Evolutionary conservation across 2,329 filamentous ascomycete genomes (phyloP).

Genomic region (Incumbomyces lentus): DNA sequence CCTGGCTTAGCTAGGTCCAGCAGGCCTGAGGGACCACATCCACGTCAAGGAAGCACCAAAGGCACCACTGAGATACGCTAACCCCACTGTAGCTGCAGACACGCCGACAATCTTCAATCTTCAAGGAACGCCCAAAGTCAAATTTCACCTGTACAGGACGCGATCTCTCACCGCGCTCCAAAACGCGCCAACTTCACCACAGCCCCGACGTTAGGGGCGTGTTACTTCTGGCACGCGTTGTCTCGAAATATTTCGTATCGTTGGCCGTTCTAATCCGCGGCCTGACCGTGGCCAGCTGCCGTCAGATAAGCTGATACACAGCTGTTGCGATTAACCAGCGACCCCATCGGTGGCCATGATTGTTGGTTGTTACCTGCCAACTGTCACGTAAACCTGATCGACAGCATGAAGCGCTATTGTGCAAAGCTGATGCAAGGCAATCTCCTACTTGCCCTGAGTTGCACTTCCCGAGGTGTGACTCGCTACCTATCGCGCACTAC

Average conservation of each 20-base stretch:
- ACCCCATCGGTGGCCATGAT: background rate
- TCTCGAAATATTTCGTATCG: slow-evolving; percentile 2
- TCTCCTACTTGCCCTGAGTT: slow-evolving; percentile 1
- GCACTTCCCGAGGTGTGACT: background rate
- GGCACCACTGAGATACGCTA: slow-evolving; percentile 2
- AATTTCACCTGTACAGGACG: background rate
- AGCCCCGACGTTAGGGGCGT: background rate
- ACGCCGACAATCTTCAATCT: slow-evolving; percentile 1
- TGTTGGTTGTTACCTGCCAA: background rate
- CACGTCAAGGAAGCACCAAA: slow-evolving; percentile 2
- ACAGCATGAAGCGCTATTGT: slow-evolving; percentile 2
- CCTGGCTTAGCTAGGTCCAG: background rate
- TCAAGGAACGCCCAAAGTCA: slow-evolving; percentile 4
- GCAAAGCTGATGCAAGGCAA: background rate
- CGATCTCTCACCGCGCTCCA: background rate
- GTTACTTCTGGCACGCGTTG: background rate
- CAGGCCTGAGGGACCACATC: slow-evolving; percentile 5
- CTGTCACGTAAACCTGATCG: background rate
- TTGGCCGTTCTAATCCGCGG: slow-evolving; percentile 3
- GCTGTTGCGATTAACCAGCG: background rate
- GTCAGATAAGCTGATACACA: slow-evolving; percentile 4
- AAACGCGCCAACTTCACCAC: background rate
- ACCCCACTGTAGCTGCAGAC: background rate
- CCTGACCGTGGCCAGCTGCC: slow-evolving; percentile 1
- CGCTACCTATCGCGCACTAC: slow-evolving; percentile 1